A percentile compares a stretch with the other conserved stretches of the same genome.
phyloP scores from a whole-genome alignment of 257 asterid genomes.

The Ocimum tenuiflorum region DNA sequence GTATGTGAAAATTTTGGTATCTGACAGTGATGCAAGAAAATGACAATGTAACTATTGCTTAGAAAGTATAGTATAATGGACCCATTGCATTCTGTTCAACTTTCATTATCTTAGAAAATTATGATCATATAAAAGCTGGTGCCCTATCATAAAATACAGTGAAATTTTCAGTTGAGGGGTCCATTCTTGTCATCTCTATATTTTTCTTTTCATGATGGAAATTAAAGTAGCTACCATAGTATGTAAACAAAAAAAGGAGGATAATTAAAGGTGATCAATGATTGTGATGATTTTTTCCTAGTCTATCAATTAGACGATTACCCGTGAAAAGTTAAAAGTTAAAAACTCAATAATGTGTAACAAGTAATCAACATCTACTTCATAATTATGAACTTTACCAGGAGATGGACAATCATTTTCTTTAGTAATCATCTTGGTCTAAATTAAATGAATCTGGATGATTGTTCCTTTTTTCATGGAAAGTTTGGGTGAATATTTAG shows the following conservation, averaged over 20 bases:
- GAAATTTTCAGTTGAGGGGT: background rate
- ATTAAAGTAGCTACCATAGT: background rate
- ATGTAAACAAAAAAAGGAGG: background rate
- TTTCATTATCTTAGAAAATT: conserved; percentile 5
- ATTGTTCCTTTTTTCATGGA: too few species aligned
- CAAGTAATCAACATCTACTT: background rate
- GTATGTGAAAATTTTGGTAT: conserved; percentile 10
- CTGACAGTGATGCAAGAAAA: conserved; percentile 20
- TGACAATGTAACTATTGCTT: conserved; percentile 22
- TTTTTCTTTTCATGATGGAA: background rate
- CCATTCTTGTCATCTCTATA: conserved; percentile 7
- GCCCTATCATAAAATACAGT: conserved; percentile 16
- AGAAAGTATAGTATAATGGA: conserved; percentile 19
- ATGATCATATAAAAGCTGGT: conserved; percentile 15
- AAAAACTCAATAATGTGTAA: background rate
- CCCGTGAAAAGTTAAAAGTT: background rate
- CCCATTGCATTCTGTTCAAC: conserved; percentile 19
- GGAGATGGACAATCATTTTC: too few species aligned
- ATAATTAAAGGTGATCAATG: conserved; percentile 3
- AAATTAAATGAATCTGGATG: too few species aligned
- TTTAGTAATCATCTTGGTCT: too few species aligned
- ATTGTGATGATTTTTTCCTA: background rate
- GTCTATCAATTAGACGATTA: background rate
- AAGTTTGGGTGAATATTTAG: too few species aligned
- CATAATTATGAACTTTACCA: background rate